Evolutionary conservation across 495 filamentous ascomycete genomes (phyloP).

Genomic region (Hypoxylon fragiforme): DNA sequence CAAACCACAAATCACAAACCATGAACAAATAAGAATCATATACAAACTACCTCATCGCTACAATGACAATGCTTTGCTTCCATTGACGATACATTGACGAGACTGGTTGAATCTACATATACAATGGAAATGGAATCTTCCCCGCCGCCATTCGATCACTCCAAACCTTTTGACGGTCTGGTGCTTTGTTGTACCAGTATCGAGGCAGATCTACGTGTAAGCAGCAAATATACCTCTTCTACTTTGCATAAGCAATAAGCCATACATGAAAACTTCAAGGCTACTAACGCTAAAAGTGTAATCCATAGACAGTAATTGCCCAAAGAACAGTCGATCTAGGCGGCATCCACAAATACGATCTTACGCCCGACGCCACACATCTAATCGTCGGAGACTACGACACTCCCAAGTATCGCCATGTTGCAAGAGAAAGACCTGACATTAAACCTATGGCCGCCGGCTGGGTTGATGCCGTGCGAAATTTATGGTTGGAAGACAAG

Average conservation of each 20-base stretch:
- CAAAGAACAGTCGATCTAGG: constrained; percentile 78
- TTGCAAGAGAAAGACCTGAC: constrained; percentile 84
- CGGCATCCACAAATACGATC: constrained; percentile 79
- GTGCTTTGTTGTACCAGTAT: constrained; percentile 93
- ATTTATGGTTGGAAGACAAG: constrained; percentile 78
- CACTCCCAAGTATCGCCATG: constrained; percentile 92
- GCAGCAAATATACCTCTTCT: no score
- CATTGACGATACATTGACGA: background rate
- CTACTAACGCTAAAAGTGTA: constrained; percentile 1
- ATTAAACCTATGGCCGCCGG: constrained; percentile 74
- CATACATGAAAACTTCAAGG: background rate
- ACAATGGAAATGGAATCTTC: constrained; percentile 29
- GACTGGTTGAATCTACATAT: background rate
- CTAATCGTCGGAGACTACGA: constrained; percentile 85
- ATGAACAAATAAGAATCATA: no score
- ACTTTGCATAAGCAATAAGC: no score
- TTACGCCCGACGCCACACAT: constrained; percentile 96
- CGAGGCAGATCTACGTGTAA: constrained; percentile 76
- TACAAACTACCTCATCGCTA: constrained; percentile 7
- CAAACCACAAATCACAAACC: no score
- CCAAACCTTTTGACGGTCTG: constrained; percentile 75
- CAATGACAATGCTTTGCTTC: constrained; percentile 29
- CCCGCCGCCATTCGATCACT: constrained; percentile 41
- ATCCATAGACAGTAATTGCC: constrained; percentile 67
- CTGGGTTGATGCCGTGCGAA: constrained; percentile 83